Conservation (phyloP, 2,329 filamentous ascomycete species). For the Magnaporthiopsis poae region DNA sequence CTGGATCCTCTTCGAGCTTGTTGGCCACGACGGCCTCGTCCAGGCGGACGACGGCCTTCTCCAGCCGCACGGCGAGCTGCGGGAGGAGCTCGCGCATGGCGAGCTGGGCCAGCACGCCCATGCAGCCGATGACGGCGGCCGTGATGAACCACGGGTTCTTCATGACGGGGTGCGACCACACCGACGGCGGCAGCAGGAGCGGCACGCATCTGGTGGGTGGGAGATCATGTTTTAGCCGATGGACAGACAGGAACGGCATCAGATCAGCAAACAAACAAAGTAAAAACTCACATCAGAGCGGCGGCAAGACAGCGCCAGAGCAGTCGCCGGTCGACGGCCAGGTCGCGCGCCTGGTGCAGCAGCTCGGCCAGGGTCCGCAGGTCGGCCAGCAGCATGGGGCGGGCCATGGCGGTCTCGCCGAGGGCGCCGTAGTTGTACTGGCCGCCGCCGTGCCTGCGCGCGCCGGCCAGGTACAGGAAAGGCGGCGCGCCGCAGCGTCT, state of each 20-base stretch:
- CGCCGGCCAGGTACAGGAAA: not conserved
- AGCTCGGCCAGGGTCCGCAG: not conserved
- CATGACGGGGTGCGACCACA: not conserved
- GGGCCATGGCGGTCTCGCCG: not conserved
- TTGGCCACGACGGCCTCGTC: not conserved
- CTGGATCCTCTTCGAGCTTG: not conserved
- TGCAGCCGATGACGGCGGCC: not conserved
- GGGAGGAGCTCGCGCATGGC: not conserved
- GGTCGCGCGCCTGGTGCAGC: not conserved
- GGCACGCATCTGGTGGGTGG: not conserved
- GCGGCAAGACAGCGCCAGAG: not conserved
- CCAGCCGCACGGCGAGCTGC: not conserved
- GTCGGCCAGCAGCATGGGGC: not conserved
- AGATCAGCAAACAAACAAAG: no score
- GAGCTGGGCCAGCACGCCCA: not conserved
- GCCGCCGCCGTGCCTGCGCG: not conserved
- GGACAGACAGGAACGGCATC: no score
- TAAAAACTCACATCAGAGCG: not conserved
- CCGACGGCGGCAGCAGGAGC: not conserved
- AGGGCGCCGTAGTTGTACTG: not conserved
- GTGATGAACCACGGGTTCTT: not conserved
- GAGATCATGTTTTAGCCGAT: no score
- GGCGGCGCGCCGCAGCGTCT: not conserved
- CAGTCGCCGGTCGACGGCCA: not conserved
- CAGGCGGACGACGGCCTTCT: not conserved